Conservation (phyloP, 2,329 filamentous ascomycete genomes). For the Sporothrix brunneoviolacea region DNA sequence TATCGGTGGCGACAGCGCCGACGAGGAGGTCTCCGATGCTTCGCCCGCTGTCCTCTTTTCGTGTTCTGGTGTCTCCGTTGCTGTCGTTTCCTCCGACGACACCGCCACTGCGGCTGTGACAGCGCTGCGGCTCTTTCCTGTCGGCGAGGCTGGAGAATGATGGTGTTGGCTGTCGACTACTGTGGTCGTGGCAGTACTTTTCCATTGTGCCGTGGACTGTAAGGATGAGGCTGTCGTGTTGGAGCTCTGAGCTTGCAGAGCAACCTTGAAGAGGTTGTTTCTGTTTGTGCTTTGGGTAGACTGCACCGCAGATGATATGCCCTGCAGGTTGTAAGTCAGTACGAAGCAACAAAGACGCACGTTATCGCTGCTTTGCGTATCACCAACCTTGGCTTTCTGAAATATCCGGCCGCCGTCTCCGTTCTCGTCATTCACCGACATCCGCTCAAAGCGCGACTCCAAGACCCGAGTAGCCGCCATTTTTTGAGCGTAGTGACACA, state of each 20-base stretch:
- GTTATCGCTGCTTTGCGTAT: no score
- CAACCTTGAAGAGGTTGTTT: slow-evolving; percentile 79
- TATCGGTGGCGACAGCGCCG: slow-evolving; percentile 36
- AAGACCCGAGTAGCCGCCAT: slow-evolving; percentile 68
- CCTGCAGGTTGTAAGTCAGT: slow-evolving; percentile 1
- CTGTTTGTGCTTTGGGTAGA: slow-evolving; percentile 52
- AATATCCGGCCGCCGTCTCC: slow-evolving; percentile 53
- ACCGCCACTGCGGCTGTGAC: slow-evolving; percentile 18
- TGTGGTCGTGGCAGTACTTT: slow-evolving; percentile 48
- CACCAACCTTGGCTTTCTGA: slow-evolving; percentile 68
- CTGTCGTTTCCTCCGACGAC: not conserved
- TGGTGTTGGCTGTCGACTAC: slow-evolving; percentile 25
- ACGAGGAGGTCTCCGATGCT: slow-evolving; percentile 37
- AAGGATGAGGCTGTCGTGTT: slow-evolving; percentile 50
- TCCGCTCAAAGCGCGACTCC: slow-evolving; percentile 81
- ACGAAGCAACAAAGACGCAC: no score
- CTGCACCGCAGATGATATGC: slow-evolving; percentile 33
- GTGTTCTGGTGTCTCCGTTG: not conserved
- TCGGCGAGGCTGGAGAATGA: slow-evolving; percentile 35
- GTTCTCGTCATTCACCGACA: slow-evolving; percentile 87
- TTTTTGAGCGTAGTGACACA: slow-evolving; percentile 10
- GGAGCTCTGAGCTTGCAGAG: slow-evolving; percentile 70
- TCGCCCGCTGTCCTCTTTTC: not conserved
- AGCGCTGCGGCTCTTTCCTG: slow-evolving; percentile 4
- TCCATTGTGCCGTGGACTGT: not conserved